Conservation (phyloP, 345 rosid species). For the Dipteronia dyeriana region DNA sequence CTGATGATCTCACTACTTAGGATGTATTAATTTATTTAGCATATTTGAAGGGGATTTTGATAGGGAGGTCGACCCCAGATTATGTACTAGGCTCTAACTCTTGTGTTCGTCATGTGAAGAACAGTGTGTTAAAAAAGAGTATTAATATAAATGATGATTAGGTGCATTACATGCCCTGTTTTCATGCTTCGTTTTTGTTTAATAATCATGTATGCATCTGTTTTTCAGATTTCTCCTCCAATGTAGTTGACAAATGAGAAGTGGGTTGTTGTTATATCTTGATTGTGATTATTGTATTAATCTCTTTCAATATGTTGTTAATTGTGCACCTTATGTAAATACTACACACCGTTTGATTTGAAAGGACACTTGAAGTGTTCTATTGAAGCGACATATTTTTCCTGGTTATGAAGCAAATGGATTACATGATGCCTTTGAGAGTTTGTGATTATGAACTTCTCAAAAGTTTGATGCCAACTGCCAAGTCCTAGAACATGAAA, state of each 20-base stretch:
- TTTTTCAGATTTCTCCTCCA: neutral
- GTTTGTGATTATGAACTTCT: neutral
- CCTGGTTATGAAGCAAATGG: too few species aligned
- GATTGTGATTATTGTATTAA: neutral
- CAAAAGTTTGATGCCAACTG: too few species aligned
- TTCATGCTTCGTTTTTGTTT: neutral
- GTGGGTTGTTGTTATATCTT: neutral
- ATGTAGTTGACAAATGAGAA: neutral
- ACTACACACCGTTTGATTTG: too few species aligned
- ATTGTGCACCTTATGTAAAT: too few species aligned
- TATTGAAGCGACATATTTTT: too few species aligned
- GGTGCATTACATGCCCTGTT: neutral
- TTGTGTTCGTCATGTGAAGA: slow-evolving; percentile 15
- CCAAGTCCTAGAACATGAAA: too few species aligned
- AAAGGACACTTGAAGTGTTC: too few species aligned
- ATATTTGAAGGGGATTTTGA: slow-evolving; percentile 29
- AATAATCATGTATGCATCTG: neutral
- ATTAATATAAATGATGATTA: slow-evolving; percentile 9
- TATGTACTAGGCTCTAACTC: slow-evolving; percentile 18
- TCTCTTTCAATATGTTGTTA: too few species aligned
- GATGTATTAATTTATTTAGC: slow-evolving; percentile 26
- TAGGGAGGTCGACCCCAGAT: slow-evolving; percentile 23
- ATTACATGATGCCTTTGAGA: too few species aligned
- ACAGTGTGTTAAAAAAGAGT: neutral
- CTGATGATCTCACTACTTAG: slow-evolving; percentile 32